Conservation (phyloP, 352 stramenopile genomes). For the Phytophthora pistaciae region DNA sequence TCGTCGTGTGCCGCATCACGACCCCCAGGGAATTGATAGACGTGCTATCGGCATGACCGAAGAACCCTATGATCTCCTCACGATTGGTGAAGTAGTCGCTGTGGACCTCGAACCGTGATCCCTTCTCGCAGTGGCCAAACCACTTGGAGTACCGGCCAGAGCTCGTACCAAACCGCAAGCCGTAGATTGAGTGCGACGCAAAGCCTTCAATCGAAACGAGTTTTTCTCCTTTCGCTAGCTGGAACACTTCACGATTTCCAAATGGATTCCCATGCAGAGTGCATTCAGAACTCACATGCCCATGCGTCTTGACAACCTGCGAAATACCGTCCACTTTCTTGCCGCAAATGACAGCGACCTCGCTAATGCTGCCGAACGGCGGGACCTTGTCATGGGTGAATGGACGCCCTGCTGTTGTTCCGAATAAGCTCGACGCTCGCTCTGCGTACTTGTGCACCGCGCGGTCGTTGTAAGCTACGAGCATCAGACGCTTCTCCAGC, state of each 20-base stretch:
- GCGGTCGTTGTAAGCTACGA: constrained; percentile 75
- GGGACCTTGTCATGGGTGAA: constrained; percentile 77
- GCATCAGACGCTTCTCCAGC: constrained; percentile 81
- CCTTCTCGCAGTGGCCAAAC: constrained; percentile 81
- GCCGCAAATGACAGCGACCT: constrained; percentile 64
- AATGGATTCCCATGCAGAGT: constrained; percentile 77
- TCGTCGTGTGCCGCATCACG: constrained; percentile 70
- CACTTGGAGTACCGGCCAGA: constrained; percentile 71
- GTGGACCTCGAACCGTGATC: constrained; percentile 67
- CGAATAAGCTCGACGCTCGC: constrained; percentile 56
- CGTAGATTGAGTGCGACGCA: constrained; percentile 77
- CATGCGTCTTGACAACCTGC: constrained; percentile 68
- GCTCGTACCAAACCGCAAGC: constrained; percentile 70
- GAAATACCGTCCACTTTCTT: constrained; percentile 80
- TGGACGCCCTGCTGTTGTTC: constrained; percentile 41
- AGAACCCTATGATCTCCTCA: constrained; percentile 80
- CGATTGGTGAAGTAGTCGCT: constrained; percentile 56
- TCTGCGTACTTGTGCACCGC: constrained; percentile 76
- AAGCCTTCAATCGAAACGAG: constrained; percentile 75
- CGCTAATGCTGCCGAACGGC: constrained; percentile 71
- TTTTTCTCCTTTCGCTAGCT: constrained; percentile 62
- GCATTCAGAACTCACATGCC: constrained; percentile 49
- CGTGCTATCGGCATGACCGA: constrained; percentile 67
- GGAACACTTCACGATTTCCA: constrained; percentile 70
- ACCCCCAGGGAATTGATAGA: constrained; percentile 75